Conservation (phyloP, 2,329 filamentous ascomycete genomes). For the Aspergillus spinulosporus region DNA sequence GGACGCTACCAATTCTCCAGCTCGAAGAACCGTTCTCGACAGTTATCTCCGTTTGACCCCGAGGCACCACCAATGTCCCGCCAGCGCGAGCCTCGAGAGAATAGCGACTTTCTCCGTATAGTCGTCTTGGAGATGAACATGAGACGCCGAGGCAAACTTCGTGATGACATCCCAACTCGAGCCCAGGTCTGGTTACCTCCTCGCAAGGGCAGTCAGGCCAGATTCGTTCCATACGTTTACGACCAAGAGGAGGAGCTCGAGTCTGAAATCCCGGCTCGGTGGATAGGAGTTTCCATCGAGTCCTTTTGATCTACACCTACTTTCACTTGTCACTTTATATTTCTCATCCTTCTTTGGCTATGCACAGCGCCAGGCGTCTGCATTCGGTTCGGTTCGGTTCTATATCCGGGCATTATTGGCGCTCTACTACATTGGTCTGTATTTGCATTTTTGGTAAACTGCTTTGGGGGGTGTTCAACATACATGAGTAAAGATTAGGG, state of each 20-base stretch:
- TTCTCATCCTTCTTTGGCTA: constrained; percentile 11
- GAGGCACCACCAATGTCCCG: constrained; percentile 49
- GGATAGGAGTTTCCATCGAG: neutral
- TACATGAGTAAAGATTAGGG: constrained; percentile 1
- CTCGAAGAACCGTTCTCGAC: constrained; percentile 45
- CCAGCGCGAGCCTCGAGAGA: constrained; percentile 64
- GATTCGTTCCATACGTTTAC: constrained; percentile 18
- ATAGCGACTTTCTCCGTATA: constrained; percentile 63
- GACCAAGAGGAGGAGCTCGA: constrained; percentile 17
- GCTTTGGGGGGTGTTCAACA: constrained; percentile 2
- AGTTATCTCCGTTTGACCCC: constrained; percentile 36
- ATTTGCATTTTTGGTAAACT: constrained; percentile 11
- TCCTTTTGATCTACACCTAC: constrained; percentile 3
- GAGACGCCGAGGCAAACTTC: constrained; percentile 63
- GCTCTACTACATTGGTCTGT: constrained; percentile 8
- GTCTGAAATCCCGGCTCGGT: no score
- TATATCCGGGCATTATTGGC: neutral
- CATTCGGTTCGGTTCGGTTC: neutral
- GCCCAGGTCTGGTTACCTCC: constrained; percentile 64
- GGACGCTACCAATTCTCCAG: constrained; percentile 41
- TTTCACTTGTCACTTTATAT: constrained; percentile 4
- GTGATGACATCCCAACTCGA: constrained; percentile 54
- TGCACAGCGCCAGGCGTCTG: constrained; percentile 15
- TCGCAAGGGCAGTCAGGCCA: constrained; percentile 37
- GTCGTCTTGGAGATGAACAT: constrained; percentile 69